Percentiles rank a stretch among this genome's conserved stretches.
These are phyloP conservation scores for Conidiobolus incongruus DNA, from an alignment of 371 early-diverging fungal species.

Conservation along the genomic window DNA sequence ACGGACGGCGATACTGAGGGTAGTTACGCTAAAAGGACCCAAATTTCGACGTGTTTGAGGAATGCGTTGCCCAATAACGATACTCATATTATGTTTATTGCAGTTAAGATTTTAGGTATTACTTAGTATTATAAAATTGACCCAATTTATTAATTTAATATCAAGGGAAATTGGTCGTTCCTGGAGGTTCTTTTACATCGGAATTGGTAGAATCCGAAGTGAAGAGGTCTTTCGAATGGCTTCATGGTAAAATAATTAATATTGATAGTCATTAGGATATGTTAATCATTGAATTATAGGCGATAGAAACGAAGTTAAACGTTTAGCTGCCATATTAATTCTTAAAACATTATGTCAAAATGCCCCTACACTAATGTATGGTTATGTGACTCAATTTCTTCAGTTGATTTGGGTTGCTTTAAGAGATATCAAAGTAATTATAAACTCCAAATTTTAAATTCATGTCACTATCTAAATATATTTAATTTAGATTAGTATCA, in stretches of 20 bases:
- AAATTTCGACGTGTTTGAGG: slow-evolving; percentile 69
- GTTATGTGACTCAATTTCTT: slow-evolving; percentile 62
- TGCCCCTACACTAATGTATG: slow-evolving; percentile 68
- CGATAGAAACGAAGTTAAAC: slow-evolving; percentile 48
- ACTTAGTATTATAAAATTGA: too few species aligned
- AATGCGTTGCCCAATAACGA: slow-evolving; percentile 62
- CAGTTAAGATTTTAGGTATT: slow-evolving; percentile 62
- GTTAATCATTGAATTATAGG: too few species aligned
- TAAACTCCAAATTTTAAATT: too few species aligned
- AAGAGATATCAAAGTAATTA: slow-evolving; percentile 61
- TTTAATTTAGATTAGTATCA: slow-evolving; percentile 22
- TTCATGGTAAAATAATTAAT: slow-evolving; percentile 64
- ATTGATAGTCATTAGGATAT: too few species aligned
- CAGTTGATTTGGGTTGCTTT: slow-evolving; percentile 75
- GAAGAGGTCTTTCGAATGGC: slow-evolving; percentile 71
- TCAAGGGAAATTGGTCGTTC: slow-evolving; percentile 40
- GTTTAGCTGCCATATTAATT: slow-evolving; percentile 74
- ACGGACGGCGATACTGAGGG: slow-evolving; percentile 73
- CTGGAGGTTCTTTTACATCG: slow-evolving; percentile 56
- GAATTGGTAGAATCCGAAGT: slow-evolving; percentile 75
- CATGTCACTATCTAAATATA: too few species aligned
- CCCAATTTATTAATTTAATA: too few species aligned
- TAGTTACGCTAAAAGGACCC: slow-evolving; percentile 48
- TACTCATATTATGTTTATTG: slow-evolving; percentile 56
- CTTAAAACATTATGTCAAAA: slow-evolving; percentile 59